phyloP scores from a whole-genome alignment of 768 basidiomycete species.

The Trametes punicea region DNA sequence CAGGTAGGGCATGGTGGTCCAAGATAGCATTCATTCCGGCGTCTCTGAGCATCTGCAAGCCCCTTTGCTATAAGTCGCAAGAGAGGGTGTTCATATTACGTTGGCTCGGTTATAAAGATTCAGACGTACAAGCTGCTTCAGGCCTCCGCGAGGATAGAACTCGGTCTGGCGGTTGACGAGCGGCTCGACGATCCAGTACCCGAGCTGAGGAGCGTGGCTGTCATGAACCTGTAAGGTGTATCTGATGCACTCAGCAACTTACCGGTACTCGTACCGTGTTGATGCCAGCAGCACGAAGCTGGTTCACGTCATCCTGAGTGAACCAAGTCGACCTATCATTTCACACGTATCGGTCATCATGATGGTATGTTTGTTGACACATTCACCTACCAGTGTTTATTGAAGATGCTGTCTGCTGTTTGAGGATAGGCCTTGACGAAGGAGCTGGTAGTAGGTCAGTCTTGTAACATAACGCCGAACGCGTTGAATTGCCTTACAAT shows the following conservation, averaged over 20 bases:
- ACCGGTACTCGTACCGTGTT: slow-evolving; percentile 80
- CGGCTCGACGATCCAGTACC: slow-evolving; percentile 78
- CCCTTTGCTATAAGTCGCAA: slow-evolving; percentile 47
- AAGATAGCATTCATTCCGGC: slow-evolving; percentile 68
- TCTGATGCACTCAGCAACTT: slow-evolving; percentile 21
- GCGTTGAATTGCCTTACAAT: slow-evolving; percentile 42
- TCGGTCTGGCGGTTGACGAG: slow-evolving; percentile 62
- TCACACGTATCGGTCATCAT: neutral
- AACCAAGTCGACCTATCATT: slow-evolving; percentile 65
- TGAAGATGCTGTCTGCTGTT: slow-evolving; percentile 55
- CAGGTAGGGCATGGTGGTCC: slow-evolving; percentile 69
- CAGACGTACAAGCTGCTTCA: slow-evolving; percentile 53
- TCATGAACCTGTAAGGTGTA: neutral
- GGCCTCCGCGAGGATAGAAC: slow-evolving; percentile 67
- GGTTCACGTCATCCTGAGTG: slow-evolving; percentile 53
- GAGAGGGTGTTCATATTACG: too few relatives aligned
- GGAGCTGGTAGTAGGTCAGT: slow-evolving; percentile 37
- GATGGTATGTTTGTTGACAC: neutral
- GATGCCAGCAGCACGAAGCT: slow-evolving; percentile 52
- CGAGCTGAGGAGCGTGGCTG: slow-evolving; percentile 44
- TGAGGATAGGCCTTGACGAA: slow-evolving; percentile 58
- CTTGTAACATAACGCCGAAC: neutral
- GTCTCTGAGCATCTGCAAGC: slow-evolving; percentile 52
- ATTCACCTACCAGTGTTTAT: slow-evolving; percentile 54
- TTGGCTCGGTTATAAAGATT: neutral